phyloP scores from a whole-genome alignment of 192 early-diverging fungal genomes.

The Coemansia sp. region DNA sequence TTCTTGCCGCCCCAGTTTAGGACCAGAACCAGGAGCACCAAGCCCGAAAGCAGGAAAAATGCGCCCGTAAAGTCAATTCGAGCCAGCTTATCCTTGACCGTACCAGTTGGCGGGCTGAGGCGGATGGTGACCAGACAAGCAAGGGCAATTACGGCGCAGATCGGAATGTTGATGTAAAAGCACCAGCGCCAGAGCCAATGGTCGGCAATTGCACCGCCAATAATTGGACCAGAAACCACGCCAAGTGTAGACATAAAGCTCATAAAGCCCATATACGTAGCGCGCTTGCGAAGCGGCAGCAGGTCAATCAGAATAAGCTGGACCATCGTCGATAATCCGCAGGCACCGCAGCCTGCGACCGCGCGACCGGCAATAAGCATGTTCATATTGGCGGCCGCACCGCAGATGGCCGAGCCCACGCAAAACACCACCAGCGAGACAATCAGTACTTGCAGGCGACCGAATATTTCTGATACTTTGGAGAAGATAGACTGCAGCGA shows the following conservation, averaged over 20 bases:
- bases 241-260: conserved; percentile 55
- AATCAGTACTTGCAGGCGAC: conserved; percentile 55
- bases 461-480: conserved; percentile 78
- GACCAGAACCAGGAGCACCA: conserved; percentile 63
- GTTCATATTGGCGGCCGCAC: conserved; percentile 55
- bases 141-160: conserved; percentile 41
- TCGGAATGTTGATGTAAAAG: conserved; percentile 59
- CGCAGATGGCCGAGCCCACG: conserved; percentile 53
- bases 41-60: conserved; percentile 51
- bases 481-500: conserved; percentile 75
- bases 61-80: conserved; percentile 67
- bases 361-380: conserved; percentile 66
- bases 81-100: conserved; percentile 49
- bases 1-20: conserved; percentile 71
- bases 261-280: conserved; percentile 58
- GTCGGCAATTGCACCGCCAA: conserved; percentile 58
- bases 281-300: conserved; percentile 56
- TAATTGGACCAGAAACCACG: conserved; percentile 53
- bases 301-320: conserved; percentile 68
- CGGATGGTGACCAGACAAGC: conserved; percentile 21
- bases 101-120: conserved; percentile 7
- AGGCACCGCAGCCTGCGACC: conserved; percentile 64
- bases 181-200: conserved; percentile 50
- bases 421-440: conserved; percentile 55
- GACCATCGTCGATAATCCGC: conserved; percentile 60